These are phyloP conservation scores for Pichia deserticola DNA, from an alignment of 805 yeast genomes.

Conservation along the genomic window DNA sequence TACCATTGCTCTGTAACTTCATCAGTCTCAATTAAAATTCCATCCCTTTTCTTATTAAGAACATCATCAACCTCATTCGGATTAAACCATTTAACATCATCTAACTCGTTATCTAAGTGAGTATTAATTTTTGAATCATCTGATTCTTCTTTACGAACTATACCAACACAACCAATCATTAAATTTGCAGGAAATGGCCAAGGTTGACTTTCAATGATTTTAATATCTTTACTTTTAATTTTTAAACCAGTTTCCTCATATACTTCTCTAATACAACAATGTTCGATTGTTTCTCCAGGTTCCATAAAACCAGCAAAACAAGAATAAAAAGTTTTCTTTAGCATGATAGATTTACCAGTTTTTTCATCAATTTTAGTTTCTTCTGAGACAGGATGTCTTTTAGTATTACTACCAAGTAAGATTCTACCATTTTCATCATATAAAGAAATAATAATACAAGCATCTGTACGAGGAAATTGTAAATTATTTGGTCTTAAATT, in stretches of 20 bases:
- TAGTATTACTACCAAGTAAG: conserved; percentile 63
- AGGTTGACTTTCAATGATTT: conserved; percentile 73
- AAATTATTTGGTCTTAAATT: conserved; percentile 51
- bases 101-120: conserved; percentile 79
- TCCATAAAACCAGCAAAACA: conserved; percentile 96
- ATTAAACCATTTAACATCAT: conserved; percentile 83
- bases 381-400: conserved; percentile 31
- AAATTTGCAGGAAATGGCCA: conserved; percentile 96
- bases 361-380: conserved; percentile 44
- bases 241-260: conserved; percentile 94
- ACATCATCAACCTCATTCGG: conserved; percentile 37
- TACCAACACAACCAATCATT: conserved; percentile 87
- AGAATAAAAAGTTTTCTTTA: conserved; percentile 48
- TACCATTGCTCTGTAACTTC: not conserved
- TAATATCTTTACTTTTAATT: conserved; percentile 39
- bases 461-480: conserved; percentile 88
- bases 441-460: conserved; percentile 77
- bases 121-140: conserved; percentile 55
- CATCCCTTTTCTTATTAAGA: conserved; percentile 1
- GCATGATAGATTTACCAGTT: conserved; percentile 40
- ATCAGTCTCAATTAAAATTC: not conserved
- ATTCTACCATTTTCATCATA: conserved; percentile 53
- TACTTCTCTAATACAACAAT: conserved; percentile 78
- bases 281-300: conserved; percentile 88
- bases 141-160: conserved; percentile 60